Evolutionary conservation across 2,329 filamentous ascomycete genomes (phyloP).

Genomic region (Pseudogymnoascus sp.): DNA sequence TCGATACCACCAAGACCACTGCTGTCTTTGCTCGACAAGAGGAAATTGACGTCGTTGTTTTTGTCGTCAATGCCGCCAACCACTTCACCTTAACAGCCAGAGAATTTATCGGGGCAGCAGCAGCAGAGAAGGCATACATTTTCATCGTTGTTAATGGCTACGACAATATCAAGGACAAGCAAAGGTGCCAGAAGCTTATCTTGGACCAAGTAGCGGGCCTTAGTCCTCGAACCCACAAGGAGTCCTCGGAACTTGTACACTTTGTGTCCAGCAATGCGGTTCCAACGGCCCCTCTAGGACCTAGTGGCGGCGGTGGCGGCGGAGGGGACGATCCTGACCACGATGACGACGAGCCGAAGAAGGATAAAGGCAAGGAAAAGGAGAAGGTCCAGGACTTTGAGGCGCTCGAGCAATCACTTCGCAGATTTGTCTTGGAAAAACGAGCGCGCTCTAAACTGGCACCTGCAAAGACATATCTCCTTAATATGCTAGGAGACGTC

Average conservation of each 20-base stretch:
- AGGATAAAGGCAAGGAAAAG: conserved; percentile 75
- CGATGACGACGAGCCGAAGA: conserved; percentile 42
- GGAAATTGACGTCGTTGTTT: conserved; percentile 97
- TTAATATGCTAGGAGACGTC: conserved; percentile 87
- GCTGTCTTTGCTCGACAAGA: conserved; percentile 95
- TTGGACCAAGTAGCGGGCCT: conserved; percentile 78
- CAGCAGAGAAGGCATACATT: conserved; percentile 94
- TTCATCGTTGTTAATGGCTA: conserved; percentile 99
- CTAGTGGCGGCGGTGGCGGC: conserved; percentile 47
- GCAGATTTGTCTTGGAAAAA: conserved; percentile 93
- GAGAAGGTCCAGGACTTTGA: conserved; percentile 88
- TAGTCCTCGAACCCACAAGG: conserved; percentile 90
- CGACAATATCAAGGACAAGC: conserved; percentile 86
- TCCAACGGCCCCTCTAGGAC: conserved; percentile 56
- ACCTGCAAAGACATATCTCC: conserved; percentile 87
- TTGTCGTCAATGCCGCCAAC: conserved; percentile 94
- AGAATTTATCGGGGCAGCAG: conserved; percentile 94
- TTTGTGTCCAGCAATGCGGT: conserved; percentile 97
- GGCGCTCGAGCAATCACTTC: conserved; percentile 76
- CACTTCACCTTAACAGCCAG: conserved; percentile 97
- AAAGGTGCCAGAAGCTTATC: conserved; percentile 85
- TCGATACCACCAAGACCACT: conserved; percentile 93
- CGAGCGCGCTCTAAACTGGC: conserved; percentile 90
- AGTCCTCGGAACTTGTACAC: conserved; percentile 85
- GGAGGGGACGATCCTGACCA: conserved; percentile 37